Percentiles rank a stretch among this genome's conserved stretches.
Evolutionary conservation across 1,284 basidiomycete genomes (phyloP).

Genomic region (Spongispora temasekensis): DNA sequence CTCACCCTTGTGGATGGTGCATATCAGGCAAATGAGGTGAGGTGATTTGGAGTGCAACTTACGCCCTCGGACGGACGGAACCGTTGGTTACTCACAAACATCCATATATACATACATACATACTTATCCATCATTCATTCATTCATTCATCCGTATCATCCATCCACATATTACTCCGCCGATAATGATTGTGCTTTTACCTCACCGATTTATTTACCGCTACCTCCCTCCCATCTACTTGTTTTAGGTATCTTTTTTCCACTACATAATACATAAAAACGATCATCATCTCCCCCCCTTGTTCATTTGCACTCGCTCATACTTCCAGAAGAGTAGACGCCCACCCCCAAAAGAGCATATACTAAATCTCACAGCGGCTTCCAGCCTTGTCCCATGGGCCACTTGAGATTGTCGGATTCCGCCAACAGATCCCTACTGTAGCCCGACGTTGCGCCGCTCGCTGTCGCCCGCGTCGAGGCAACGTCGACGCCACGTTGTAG

Average conservation of each 20-base stretch:
- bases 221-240: slow-evolving; percentile 1
- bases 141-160: neutral
- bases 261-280: slow-evolving; percentile 27
- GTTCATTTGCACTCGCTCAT: too few relatives aligned
- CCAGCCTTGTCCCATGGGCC: slow-evolving; percentile 64
- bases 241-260: slow-evolving; percentile 23
- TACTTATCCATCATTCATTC: neutral
- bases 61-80: too few relatives aligned
- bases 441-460: neutral
- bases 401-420: slow-evolving; percentile 59
- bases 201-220: slow-evolving; percentile 11
- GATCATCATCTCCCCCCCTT: neutral
- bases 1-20: neutral
- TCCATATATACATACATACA: neutral
- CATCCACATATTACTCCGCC: neutral
- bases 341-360: neutral
- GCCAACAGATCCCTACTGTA: slow-evolving; percentile 11
- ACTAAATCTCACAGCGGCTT: slow-evolving; percentile 38
- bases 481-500: too few relatives aligned
- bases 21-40: neutral
- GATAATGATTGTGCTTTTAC: slow-evolving; percentile 15
- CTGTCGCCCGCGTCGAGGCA: too few relatives aligned
- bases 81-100: neutral
- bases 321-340: too few relatives aligned
- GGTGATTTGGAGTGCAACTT: too few relatives aligned